These are phyloP conservation scores for Gaillardinia entomophila DNA, from an alignment of 805 yeast genomes.

Conservation along the genomic window DNA sequence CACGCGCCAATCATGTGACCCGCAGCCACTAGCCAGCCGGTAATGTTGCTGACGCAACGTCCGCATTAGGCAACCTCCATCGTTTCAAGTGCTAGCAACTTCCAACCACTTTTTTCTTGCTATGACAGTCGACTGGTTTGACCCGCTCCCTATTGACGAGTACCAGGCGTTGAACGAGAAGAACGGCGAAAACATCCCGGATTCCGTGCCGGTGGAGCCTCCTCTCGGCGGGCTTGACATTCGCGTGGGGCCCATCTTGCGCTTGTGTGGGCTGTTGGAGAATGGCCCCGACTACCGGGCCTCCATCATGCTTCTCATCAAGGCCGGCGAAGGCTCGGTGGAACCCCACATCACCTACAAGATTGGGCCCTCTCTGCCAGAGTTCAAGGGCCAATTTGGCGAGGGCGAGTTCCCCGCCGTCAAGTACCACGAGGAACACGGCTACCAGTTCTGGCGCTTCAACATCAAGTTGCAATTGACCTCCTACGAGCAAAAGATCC, in stretches of 20 bases:
- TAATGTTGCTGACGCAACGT: too few species aligned
- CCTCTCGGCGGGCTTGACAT: slow-evolving; percentile 35
- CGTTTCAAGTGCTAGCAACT: too few species aligned
- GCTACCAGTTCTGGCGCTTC: slow-evolving; percentile 63
- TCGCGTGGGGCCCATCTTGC: slow-evolving; percentile 72
- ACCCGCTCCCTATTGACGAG: slow-evolving; percentile 23
- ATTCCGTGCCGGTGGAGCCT: slow-evolving; percentile 20
- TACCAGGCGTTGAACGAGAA: slow-evolving; percentile 21
- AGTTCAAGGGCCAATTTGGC: slow-evolving; percentile 2
- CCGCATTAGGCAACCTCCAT: too few species aligned
- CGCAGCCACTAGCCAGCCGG: too few species aligned
- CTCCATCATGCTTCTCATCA: slow-evolving; percentile 58
- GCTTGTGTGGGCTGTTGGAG: slow-evolving; percentile 62
- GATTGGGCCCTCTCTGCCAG: slow-evolving; percentile 28
- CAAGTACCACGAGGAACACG: slow-evolving; percentile 35
- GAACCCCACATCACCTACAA: slow-evolving; percentile 28
- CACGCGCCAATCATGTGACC: too few species aligned
- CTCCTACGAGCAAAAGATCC: slow-evolving; percentile 52
- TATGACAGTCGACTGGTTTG: slow-evolving; percentile 8
- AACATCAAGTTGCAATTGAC: slow-evolving; percentile 44
- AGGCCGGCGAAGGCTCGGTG: slow-evolving; percentile 20
- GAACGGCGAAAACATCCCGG: slow-evolving; percentile 19
- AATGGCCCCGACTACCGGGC: slow-evolving; percentile 55
- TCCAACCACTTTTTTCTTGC: not conserved
- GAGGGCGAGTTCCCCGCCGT: slow-evolving; percentile 45